These are phyloP conservation scores for Vitis hybrid DNA, from an alignment of 177 flowering plant species.

Conservation along the genomic window DNA sequence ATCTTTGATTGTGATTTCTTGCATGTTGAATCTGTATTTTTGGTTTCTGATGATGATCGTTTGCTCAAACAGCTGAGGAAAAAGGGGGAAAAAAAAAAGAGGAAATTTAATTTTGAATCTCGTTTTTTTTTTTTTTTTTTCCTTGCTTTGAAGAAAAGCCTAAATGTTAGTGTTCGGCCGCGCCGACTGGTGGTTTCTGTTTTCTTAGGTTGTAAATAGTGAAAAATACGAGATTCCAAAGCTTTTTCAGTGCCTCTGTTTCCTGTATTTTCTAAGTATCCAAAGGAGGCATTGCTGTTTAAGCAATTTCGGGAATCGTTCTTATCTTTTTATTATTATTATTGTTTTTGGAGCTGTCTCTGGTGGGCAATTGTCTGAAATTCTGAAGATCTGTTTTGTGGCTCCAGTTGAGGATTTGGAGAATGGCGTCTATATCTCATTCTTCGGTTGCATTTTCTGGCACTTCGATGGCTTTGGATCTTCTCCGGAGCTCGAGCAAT, in stretches of 20 bases:
- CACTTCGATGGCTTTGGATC: conserved; percentile 58
- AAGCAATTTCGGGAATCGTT: background rate
- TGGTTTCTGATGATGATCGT: background rate
- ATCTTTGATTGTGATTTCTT: conserved; percentile 1
- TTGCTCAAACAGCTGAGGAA: background rate
- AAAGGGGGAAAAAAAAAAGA: too few species aligned
- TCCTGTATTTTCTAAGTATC: background rate
- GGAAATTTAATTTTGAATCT: too few species aligned
- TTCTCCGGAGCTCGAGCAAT: conserved; percentile 58
- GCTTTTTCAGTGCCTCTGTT: background rate
- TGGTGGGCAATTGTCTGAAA: background rate
- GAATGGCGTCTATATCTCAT: conserved; percentile 56
- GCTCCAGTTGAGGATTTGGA: background rate
- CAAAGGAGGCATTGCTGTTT: background rate
- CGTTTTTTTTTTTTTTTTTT: background rate
- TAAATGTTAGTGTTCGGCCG: background rate
- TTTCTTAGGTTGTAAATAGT: background rate
- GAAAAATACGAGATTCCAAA: background rate
- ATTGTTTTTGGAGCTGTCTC: background rate
- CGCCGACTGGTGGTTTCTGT: background rate
- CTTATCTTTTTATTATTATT: background rate
- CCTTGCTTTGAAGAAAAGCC: background rate
- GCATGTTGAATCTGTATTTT: conserved; percentile 6
- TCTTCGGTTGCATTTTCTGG: conserved; percentile 37
- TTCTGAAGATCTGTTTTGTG: conserved; percentile 7